Percentiles rank a stretch among this genome's conserved stretches.
Evolutionary conservation across 1,139 yeast species (phyloP).

Genomic region (Maudiozyma humilis): DNA sequence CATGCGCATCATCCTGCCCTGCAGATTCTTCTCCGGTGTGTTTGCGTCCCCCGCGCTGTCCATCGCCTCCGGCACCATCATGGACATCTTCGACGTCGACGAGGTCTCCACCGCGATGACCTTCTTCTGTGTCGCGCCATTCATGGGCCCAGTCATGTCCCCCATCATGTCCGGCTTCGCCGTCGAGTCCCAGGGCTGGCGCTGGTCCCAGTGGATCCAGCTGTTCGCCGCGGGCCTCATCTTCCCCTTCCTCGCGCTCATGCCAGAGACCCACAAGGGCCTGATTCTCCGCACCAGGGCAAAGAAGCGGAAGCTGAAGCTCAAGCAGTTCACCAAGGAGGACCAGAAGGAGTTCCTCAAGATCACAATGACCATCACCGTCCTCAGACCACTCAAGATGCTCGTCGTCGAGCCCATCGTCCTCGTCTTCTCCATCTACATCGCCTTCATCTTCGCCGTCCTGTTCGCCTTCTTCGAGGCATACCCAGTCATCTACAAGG

Average conservation of each 20-base stretch:
- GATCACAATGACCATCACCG: conserved; percentile 38
- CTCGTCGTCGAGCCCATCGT: conserved; percentile 63
- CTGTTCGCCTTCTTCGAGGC: conserved; percentile 74
- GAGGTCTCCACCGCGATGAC: conserved; percentile 65
- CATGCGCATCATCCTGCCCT: conserved; percentile 51
- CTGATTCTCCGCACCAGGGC: conserved; percentile 52
- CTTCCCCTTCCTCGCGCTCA: conserved; percentile 46
- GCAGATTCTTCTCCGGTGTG: conserved; percentile 73
- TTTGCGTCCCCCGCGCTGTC: conserved; percentile 80
- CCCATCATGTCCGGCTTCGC: conserved; percentile 79
- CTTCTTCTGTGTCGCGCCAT: conserved; percentile 60
- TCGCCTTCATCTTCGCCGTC: conserved; percentile 67
- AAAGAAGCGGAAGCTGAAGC: conserved; percentile 45
- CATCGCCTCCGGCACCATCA: conserved; percentile 78
- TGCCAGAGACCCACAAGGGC: conserved; percentile 69
- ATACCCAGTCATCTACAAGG: conserved; percentile 62
- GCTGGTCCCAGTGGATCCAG: conserved; percentile 74
- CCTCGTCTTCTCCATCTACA: conserved; percentile 53
- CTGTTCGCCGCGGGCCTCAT: conserved; percentile 64
- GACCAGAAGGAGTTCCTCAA: conserved; percentile 33
- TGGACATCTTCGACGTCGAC: conserved; percentile 64
- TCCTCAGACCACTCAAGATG: conserved; percentile 58
- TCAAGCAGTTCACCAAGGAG: conserved; percentile 32
- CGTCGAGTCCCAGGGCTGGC: conserved; percentile 60
- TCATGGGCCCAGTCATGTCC: conserved; percentile 75